Base-by-base conservation (phyloP, 106 monocot genomes). In the Dendrobium officinale region DNA sequence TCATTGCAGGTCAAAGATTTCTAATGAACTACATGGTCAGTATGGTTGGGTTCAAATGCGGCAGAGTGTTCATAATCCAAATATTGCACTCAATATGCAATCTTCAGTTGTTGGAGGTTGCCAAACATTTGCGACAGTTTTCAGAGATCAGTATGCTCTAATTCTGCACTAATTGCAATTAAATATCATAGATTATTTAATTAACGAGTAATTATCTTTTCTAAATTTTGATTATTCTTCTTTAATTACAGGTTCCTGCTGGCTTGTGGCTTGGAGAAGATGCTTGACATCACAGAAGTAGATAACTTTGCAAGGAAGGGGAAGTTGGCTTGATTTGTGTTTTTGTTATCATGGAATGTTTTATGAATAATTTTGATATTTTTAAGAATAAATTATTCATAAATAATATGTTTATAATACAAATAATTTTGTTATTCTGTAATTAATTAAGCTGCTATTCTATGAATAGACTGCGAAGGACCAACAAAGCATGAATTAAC, bases 31-130 rank as follows among this genome's bases (percentile, higher is more conserved):
- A 31, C 15, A 85, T 59, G 87, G 85, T n/a, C 72, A 87, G 45
- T 68, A 87, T 72, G 90, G 90, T 5, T 87, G 87, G 90, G 78
- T 90, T 9, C 87, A 87, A 18, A 85, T 90, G 7, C 66, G 90
- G 20, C 90, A 90, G 43, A 90, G 90, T 74, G 87, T 90, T 72
- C 90, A 90, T 45, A 90, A 87, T 59, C 90, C 87, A 26, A 83
- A 87, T 33, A 87, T 90, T 74, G 87, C 87, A 29, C 58, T 87
- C 2, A 90, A 85, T 67, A 81, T 90, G 85, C 90, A 90, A 56
- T 90, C 87, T 61, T 87, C 81, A 37, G 24, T 85, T 42, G n/a
- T 5, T 19, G 90, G 90, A 59, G 87, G 87, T 4, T 90, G 90
- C 67, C 79, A 81, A 76, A 47, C 75, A 58, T 85, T 85, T 42